Evolutionary conservation across 129 eudicot species (phyloP).

Genomic region (Arctium lappa): DNA sequence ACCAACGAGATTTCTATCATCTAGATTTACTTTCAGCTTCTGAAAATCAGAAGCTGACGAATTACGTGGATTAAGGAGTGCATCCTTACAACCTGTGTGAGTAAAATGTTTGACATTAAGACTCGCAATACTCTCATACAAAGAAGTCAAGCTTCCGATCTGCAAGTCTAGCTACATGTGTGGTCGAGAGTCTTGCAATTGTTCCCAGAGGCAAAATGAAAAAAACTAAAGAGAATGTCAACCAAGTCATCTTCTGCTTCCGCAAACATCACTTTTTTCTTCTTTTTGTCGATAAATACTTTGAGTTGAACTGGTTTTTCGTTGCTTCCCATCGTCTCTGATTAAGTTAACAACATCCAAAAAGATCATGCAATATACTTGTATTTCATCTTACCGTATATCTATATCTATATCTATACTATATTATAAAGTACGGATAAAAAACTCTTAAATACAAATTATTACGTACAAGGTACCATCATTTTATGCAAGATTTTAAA

Average conservation of each 20-base stretch:
- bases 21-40: slow-evolving; percentile 32
- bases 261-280: slow-evolving; percentile 35
- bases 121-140: slow-evolving; percentile 21
- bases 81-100: slow-evolving; percentile 13
- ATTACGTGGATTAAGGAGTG: slow-evolving; percentile 25
- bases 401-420: no score
- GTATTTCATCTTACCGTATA: no score
- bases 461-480: no score
- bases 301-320: slow-evolving; percentile 18
- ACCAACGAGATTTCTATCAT: neutral
- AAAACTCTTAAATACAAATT: no score
- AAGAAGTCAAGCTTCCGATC: slow-evolving; percentile 29
- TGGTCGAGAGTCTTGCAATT: slow-evolving; percentile 15
- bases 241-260: slow-evolving; percentile 32
- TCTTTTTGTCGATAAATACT: slow-evolving; percentile 23
- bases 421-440: no score
- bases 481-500: no score
- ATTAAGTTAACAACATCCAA: neutral
- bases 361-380: neutral
- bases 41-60: slow-evolving; percentile 3
- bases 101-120: slow-evolving; percentile 16
- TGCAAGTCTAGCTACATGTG: slow-evolving; percentile 7
- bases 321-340: slow-evolving; percentile 11
- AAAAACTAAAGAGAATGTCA: slow-evolving; percentile 35
- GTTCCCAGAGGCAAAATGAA: slow-evolving; percentile 42